Evolutionary conservation across 129 eudicot species (phyloP).

Genomic region (Lactuca saligna): DNA sequence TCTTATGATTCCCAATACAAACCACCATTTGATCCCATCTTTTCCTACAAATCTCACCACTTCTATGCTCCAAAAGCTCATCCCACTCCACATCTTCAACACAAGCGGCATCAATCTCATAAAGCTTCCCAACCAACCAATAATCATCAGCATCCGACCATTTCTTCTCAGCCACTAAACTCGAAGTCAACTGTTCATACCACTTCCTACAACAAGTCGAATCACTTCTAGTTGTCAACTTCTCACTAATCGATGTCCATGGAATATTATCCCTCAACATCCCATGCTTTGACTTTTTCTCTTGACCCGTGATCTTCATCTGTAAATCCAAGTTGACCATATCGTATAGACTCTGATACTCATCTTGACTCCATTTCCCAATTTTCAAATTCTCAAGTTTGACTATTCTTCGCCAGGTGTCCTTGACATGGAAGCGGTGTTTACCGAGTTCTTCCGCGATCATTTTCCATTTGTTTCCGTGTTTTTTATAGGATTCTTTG

Average conservation of each 20-base stretch:
- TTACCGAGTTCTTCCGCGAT: slow-evolving; percentile 56
- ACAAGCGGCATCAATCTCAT: slow-evolving; percentile 56
- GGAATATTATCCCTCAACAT: slow-evolving; percentile 71
- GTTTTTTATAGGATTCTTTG: slow-evolving; percentile 20
- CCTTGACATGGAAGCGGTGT: slow-evolving; percentile 52
- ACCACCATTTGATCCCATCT: slow-evolving; percentile 71
- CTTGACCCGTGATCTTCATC: slow-evolving; percentile 34
- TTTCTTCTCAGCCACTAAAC: slow-evolving; percentile 49
- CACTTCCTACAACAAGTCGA: slow-evolving; percentile 57
- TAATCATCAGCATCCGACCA: slow-evolving; percentile 74
- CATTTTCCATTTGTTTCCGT: slow-evolving; percentile 54
- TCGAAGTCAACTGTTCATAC: slow-evolving; percentile 63
- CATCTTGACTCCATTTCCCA: slow-evolving; percentile 68
- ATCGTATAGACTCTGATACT: slow-evolving; percentile 60
- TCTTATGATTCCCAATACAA: slow-evolving; percentile 51
- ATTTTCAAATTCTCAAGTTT: slow-evolving; percentile 29
- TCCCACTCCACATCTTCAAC: slow-evolving; percentile 88
- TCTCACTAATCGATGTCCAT: slow-evolving; percentile 65
- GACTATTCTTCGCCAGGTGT: slow-evolving; percentile 60
- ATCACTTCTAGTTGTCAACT: slow-evolving; percentile 40
- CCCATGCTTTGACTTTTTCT: slow-evolving; percentile 62
- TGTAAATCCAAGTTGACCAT: slow-evolving; percentile 56
- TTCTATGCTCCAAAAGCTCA: slow-evolving; percentile 50
- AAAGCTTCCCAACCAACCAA: slow-evolving; percentile 51
- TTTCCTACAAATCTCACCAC: slow-evolving; percentile 53